A percentile compares a stretch with the other conserved stretches of the same genome.
These are phyloP conservation scores for Fusarium tuaranense DNA, from an alignment of 2,329 filamentous ascomycete species.

Conservation along the genomic window DNA sequence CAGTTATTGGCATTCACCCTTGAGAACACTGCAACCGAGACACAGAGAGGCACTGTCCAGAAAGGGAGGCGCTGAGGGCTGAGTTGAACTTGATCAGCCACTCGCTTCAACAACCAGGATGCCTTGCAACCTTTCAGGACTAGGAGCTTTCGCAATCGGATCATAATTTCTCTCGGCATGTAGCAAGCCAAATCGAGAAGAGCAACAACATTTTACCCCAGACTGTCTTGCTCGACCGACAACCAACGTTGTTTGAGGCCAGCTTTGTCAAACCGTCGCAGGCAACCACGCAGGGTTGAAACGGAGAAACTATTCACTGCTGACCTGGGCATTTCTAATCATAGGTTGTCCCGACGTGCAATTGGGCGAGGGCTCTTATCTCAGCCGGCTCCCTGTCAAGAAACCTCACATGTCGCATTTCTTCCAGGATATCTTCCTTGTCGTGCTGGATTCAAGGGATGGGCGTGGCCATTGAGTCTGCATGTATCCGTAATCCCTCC, in stretches of 20 bases:
- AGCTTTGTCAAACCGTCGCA: not conserved
- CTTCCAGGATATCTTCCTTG: conserved; percentile 6
- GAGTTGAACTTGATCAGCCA: conserved; percentile 7
- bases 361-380: conserved; percentile 24
- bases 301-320: conserved; percentile 8
- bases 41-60: conserved; percentile 10
- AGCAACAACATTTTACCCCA: conserved; percentile 9
- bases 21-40: not conserved
- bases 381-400: conserved; percentile 1
- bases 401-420: conserved; percentile 20
- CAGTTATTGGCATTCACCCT: not conserved
- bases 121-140: conserved; percentile 25
- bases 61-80: conserved; percentile 7
- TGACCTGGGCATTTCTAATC: not conserved
- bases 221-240: conserved; percentile 8
- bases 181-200: conserved; percentile 21
- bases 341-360: conserved; percentile 15
- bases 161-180: conserved; percentile 20
- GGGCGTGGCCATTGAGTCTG: not conserved
- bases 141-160: conserved; percentile 8
- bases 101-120: conserved; percentile 13
- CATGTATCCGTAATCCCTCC: conserved; percentile 7
- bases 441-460: conserved; percentile 9
- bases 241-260: conserved; percentile 17
- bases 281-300: conserved; percentile 18